These are phyloP conservation scores for Kurtzmaniella quercitrusa DNA, from an alignment of 1,139 yeast genomes.

Conservation along the genomic window DNA sequence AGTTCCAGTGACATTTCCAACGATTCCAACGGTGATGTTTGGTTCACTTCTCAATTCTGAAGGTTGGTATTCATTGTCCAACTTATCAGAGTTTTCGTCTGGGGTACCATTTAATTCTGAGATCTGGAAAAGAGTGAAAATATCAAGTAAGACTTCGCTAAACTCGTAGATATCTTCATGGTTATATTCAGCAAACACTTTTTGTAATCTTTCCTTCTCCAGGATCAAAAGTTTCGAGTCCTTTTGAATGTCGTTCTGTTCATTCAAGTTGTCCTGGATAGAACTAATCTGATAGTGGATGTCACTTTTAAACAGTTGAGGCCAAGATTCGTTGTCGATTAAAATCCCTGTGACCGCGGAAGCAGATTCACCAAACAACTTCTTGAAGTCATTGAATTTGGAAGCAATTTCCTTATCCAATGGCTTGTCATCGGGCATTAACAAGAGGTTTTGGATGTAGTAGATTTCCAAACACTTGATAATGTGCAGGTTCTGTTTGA, in stretches of 20 bases:
- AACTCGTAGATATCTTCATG: slow-evolving; percentile 16
- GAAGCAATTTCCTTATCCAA: slow-evolving; percentile 8
- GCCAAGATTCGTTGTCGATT: slow-evolving; percentile 10
- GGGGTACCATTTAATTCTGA: slow-evolving; percentile 6
- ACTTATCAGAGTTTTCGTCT: background rate
- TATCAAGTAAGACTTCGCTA: slow-evolving; percentile 15
- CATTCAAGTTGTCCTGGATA: slow-evolving; percentile 9
- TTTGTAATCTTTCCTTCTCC: slow-evolving; percentile 14
- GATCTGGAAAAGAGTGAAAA: slow-evolving; percentile 11
- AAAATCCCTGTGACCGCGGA: slow-evolving; percentile 4
- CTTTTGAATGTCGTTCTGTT: slow-evolving; percentile 8
- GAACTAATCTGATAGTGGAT: slow-evolving; percentile 9
- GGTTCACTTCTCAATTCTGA: slow-evolving; percentile 2
- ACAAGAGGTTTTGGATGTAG: slow-evolving; percentile 9
- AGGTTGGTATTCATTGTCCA: slow-evolving; percentile 4
- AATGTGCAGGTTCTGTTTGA: slow-evolving; percentile 8
- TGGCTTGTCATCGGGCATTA: slow-evolving; percentile 8
- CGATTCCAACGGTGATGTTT: slow-evolving; percentile 15
- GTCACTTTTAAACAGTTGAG: slow-evolving; percentile 6
- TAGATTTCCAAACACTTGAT: slow-evolving; percentile 11
- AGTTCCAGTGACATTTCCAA: slow-evolving; percentile 16
- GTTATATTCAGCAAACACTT: slow-evolving; percentile 11
- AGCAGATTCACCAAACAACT: slow-evolving; percentile 4
- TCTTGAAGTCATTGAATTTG: slow-evolving; percentile 10
- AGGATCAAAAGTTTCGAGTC: slow-evolving; percentile 9